Evolutionary conservation across 495 filamentous ascomycete genomes (phyloP), one percentile per base, ranked within the genome.

Genomic region (Chaetomium fimeti): DNA sequence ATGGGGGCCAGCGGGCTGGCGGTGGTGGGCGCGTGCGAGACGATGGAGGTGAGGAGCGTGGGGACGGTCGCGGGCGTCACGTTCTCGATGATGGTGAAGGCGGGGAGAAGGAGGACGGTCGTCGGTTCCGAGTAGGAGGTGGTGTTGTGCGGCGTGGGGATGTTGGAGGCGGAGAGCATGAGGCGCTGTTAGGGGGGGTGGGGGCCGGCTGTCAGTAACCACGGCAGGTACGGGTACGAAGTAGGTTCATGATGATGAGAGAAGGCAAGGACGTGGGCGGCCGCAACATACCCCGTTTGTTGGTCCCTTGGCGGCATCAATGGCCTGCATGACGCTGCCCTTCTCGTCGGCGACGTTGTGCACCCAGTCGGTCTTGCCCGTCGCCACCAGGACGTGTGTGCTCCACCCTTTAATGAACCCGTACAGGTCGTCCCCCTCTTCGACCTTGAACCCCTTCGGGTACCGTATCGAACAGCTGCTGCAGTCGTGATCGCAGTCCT

Each of bases 341-440:
- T 87, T 85, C 78, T 98, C 94, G 68, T 98, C 90, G 51, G 85
- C 87, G 16, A 98, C 90, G 77, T 96, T 89, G 54, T 90, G 77
- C 68, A 93, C 88, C 94, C 94, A 98, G 77, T 98, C 95, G 25
- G 88, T 87, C 80, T 97, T 96, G 47, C 92, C 92, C 2, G 94
- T 98, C 13, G 93, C 94, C 20, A 98, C 91, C 45, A 98, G 81
- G 61, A 96, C 71, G 74, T 98, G 94, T 20, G 91, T 93, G 58
- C 85, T 85, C 89, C 91, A 98, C 12, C 88, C 91, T 66, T 94
- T 92, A 43, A 98, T 85, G 52, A 89, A 81, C 3, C 94, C 94
- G 72, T 94, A 98, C 32, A 98, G 77, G 70, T 89, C 80, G 63
- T 94, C 90, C 25, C 82, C 77, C 70, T 89, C 84, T 61, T 98